Evolutionary conservation across 192 early-diverging fungal species (phyloP), one percentile per base, ranked within the genome.

Genomic region (Backusella tuberculispora): DNA sequence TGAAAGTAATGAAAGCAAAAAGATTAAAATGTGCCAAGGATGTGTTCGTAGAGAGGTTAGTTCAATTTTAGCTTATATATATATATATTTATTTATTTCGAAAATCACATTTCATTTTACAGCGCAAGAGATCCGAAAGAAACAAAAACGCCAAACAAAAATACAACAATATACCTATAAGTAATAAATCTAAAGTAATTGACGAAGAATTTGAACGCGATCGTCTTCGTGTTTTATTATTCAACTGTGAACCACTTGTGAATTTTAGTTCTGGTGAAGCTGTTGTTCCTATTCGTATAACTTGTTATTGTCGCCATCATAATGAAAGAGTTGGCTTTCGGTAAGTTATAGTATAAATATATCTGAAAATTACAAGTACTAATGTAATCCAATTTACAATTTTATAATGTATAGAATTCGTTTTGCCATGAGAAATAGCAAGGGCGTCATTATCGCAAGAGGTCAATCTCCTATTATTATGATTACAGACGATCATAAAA

Each of bases 401-500:
- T n/a, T n/a, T n/a, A n/a, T n/a, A n/a, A 50, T 45, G 29, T 29
- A 15, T 53, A 82, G 87, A 78, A 86, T 98, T 48, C 94, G 92
- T 71, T 92, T 97, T 78, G 83, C 88, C 29, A 86, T 95, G 69
- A 83, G 87, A 29, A 94, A 98, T 77, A 76, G 83, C 46, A 80
- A 79, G 56, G 86, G 85, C 69, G 76, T 77, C 7, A 81, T 94
- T 47, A 80, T 97, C 34, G 95, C 95, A n/a, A 85, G 87, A 15
- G 94, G 93, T 26, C 80, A 95, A 64, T 95, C 95, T 24, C 93
- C 95, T 9, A 93, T 96, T 10, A 96, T 98, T 60, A 92, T 97
- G 90, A 96, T 98, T 76, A 98, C 96, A 3, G 96, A 98, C 73
- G 96, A 98, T 83, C 96, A 98, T 85, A 98, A 98, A 81, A 94